These are phyloP conservation scores for Pseudonitzschia delicatissima DNA, from an alignment of 108 stramenopile genomes.

Conservation along the genomic window DNA sequence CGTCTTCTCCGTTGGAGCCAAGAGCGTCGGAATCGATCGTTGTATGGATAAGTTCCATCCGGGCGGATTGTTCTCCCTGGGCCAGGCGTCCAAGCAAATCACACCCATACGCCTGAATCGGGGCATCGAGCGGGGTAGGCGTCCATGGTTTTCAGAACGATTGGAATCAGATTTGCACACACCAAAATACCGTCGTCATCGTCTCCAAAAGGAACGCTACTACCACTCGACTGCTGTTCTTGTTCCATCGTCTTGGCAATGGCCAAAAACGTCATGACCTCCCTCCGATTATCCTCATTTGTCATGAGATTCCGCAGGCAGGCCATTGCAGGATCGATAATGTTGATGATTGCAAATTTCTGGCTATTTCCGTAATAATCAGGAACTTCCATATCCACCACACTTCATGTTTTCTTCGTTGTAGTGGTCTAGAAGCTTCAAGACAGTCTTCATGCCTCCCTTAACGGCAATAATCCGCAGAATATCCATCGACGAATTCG, in stretches of 20 bases:
- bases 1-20: too few relatives aligned
- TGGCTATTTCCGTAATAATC: too few relatives aligned
- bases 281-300: conserved; percentile 1
- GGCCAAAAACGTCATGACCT: background rate
- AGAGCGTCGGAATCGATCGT: too few relatives aligned
- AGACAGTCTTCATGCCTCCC: conserved; percentile 1
- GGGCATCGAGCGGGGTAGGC: conserved; percentile 14
- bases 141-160: conserved; percentile 20
- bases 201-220: too few relatives aligned
- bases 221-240: background rate
- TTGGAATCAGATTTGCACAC: conserved; percentile 10
- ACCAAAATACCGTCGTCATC: background rate
- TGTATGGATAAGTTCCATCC: background rate
- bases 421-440: conserved; percentile 7
- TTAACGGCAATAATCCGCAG: conserved; percentile 16
- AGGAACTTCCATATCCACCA: too few relatives aligned
- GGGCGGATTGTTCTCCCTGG: conserved; percentile 1
- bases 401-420: background rate
- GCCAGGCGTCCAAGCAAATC: conserved; percentile 32
- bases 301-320: conserved; percentile 18
- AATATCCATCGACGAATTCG: conserved; percentile 16
- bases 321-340: conserved; percentile 21
- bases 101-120: conserved; percentile 40
- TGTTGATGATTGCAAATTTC: too few relatives aligned
- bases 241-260: background rate